Evolutionary conservation across 225 moss, liverwort and hornwort species (phyloP), one percentile per base, ranked within the genome.

Genomic region (Physcomitrellopsis africana): DNA sequence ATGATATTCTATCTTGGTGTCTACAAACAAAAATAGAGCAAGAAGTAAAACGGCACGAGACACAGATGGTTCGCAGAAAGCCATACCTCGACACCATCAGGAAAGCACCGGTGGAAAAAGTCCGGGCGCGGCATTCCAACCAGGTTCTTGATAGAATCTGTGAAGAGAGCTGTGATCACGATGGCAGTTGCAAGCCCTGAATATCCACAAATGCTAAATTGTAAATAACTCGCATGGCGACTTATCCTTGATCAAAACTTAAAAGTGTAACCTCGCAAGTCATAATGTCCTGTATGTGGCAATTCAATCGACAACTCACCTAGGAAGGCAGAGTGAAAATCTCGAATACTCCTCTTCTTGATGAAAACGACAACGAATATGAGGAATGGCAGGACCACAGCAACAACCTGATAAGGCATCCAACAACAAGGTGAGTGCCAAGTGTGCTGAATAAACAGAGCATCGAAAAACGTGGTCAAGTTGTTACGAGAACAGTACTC

Each of bases 41-140:
- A 8, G 10, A 59, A 75, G 48, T 47, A 32, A 0, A 60, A 62
- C 17, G 8, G 42, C 26, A 13, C 1, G 9, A 46, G 37, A 8
- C 11, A 27, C 10, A 27, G 10, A 60, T 58, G 41, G 22, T 61
- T 23, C 4, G 11, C 43, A 1, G n/a, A 7, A 23, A 23, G 51
- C 17, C 22, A 43, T 47, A 84, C 85, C 82, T 60, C 62, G 0
- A 3, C 0, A 10, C 92, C 92, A 56, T 92, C 90, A 42, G 93
- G 93, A 55, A 93, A 93, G 80, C 96, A 96, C 23, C 90, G 84
- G 53, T 53, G 80, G 46, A 77, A 91, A 70, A 89, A 96, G 66
- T 96, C 89, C 0, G 96, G 96, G 22, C 96, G 96, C 70, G 96
- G 77, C 73, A 89, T 83, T 23, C 96, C 96, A 17, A 94, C 89